phyloP scores from a whole-genome alignment of 108 stramenopile genomes.

The Fragilaria radians region DNA sequence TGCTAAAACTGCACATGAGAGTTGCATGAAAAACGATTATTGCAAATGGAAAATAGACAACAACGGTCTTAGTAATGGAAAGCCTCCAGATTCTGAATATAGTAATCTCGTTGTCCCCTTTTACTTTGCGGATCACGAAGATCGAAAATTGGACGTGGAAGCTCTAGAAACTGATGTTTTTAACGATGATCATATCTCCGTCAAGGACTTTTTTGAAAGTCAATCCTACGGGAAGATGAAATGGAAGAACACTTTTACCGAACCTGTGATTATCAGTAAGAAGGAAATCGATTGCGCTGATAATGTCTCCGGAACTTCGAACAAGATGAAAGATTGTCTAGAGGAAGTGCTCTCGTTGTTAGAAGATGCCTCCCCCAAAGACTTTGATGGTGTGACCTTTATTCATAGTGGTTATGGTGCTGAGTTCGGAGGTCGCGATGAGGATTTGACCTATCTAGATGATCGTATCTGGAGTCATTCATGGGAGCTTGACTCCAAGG shows the following conservation, averaged over 20 bases:
- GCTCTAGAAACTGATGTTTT: neutral
- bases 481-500: conserved; percentile 8
- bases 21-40: neutral
- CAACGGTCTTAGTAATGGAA: neutral
- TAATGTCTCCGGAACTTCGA: neutral
- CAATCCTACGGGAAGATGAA: neutral
- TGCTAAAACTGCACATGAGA: neutral
- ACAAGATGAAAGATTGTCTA: neutral
- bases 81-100: neutral
- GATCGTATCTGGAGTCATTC: conserved; percentile 37
- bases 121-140: neutral
- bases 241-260: neutral
- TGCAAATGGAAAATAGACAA: conserved; percentile 1
- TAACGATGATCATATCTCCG: neutral
- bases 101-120: neutral
- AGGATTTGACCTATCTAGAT: conserved; percentile 8
- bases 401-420: conserved; percentile 64
- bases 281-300: neutral
- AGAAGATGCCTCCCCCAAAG: neutral
- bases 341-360: neutral
- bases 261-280: neutral
- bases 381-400: conserved; percentile 51
- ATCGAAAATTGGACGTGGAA: neutral
- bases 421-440: conserved; percentile 45
- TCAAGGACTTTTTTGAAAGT: neutral